phyloP scores from a whole-genome alignment of 768 basidiomycete species.

The Porphyrellus cyaneotinctus region DNA sequence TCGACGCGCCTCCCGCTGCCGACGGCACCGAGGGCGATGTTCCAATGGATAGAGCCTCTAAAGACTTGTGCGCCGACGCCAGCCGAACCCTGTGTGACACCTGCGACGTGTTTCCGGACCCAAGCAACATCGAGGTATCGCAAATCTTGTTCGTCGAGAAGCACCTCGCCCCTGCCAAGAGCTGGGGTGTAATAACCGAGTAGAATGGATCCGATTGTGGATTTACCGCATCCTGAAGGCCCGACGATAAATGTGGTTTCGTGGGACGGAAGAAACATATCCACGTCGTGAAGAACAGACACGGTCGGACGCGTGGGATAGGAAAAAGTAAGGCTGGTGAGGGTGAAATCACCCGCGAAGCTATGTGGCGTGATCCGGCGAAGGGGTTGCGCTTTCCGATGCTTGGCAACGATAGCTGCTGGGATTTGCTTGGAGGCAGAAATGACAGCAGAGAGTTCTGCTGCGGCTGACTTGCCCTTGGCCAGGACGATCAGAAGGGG shows the following conservation, averaged over 20 bases:
- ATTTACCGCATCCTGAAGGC: constrained; percentile 75
- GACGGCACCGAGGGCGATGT: constrained; percentile 74
- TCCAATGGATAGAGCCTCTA: constrained; percentile 77
- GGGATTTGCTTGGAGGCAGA: constrained; percentile 35
- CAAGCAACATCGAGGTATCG: constrained; percentile 67
- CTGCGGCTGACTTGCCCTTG: constrained; percentile 54
- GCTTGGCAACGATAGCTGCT: constrained; percentile 18
- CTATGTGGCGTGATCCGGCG: constrained; percentile 61
- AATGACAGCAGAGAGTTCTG: constrained; percentile 24
- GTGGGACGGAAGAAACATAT: constrained; percentile 63
- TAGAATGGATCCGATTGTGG: constrained; percentile 59
- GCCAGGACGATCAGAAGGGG: constrained; percentile 69
- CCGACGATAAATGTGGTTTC: constrained; percentile 83
- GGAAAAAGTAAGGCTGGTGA: constrained; percentile 59
- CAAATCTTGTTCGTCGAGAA: constrained; percentile 81
- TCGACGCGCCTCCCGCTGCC: constrained; percentile 41
- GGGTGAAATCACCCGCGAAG: constrained; percentile 68
- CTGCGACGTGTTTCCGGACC: constrained; percentile 65
- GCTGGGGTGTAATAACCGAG: constrained; percentile 71
- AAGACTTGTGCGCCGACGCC: constrained; percentile 46
- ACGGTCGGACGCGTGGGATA: constrained; percentile 69
- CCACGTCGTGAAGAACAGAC: constrained; percentile 54
- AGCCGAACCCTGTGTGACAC: constrained; percentile 76
- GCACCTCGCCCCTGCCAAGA: constrained; percentile 51
- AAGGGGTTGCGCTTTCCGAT: constrained; percentile 31